phyloP scores from a whole-genome alignment of 2,329 filamentous ascomycete genomes.

The Sphaerostilbella broomeana region DNA sequence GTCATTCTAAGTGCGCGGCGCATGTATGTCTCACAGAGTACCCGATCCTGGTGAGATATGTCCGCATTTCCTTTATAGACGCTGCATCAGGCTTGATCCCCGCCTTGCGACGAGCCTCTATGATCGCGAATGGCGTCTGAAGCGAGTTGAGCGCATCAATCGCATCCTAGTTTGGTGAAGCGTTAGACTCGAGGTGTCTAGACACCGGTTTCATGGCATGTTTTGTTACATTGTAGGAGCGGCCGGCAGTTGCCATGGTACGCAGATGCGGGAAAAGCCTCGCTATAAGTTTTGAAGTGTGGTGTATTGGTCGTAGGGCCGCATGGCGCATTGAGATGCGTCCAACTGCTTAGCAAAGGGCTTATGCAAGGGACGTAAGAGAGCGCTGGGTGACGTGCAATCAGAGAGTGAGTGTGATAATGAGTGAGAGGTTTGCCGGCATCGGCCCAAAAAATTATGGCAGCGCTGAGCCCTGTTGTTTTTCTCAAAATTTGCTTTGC shows the following conservation, averaged over 20 bases:
- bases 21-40: too few relatives aligned
- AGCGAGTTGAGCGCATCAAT: slow-evolving; percentile 81
- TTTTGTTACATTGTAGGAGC: slow-evolving; percentile 34
- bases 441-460: neutral
- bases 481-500: too few relatives aligned
- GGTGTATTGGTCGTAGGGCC: slow-evolving; percentile 21
- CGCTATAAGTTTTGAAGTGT: slow-evolving; percentile 18
- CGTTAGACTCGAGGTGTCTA: neutral
- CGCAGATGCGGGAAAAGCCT: slow-evolving; percentile 14
- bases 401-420: neutral
- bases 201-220: neutral
- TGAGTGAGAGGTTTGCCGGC: neutral
- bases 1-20: too few relatives aligned
- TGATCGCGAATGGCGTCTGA: slow-evolving; percentile 77
- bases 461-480: neutral
- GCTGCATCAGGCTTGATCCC: slow-evolving; percentile 63
- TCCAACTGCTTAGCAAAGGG: neutral
- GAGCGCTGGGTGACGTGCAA: neutral
- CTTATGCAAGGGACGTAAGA: neutral
- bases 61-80: slow-evolving; percentile 70
- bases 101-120: slow-evolving; percentile 71
- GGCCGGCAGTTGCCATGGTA: slow-evolving; percentile 24
- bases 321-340: slow-evolving; percentile 28
- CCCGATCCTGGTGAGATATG: slow-evolving; percentile 70
- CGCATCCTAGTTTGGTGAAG: slow-evolving; percentile 57